These are phyloP conservation scores for Fusarium sp. DNA, from an alignment of 2,329 filamentous ascomycete species.

Conservation along the genomic window DNA sequence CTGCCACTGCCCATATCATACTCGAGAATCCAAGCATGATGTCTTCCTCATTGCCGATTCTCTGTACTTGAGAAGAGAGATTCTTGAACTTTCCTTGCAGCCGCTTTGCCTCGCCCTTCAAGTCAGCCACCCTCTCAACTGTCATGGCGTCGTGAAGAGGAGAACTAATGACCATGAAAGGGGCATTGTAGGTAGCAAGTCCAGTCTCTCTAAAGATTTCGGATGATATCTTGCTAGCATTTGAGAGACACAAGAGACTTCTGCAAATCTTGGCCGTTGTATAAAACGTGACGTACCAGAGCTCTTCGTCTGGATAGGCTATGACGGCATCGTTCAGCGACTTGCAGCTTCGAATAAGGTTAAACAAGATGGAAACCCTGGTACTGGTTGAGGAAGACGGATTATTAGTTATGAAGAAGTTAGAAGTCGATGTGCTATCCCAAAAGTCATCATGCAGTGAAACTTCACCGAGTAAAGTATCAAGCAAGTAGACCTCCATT, in stretches of 20 bases:
- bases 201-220: not conserved
- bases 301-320: not conserved
- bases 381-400: not conserved
- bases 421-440: not conserved
- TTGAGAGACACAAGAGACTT: conserved; percentile 8
- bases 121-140: not conserved
- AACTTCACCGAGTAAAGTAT: conserved; percentile 9
- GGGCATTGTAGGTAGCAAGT: not conserved
- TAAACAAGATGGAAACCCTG: not conserved
- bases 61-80: not conserved
- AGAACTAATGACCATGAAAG: not conserved
- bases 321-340: not conserved
- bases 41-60: not conserved
- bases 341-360: conserved; percentile 1
- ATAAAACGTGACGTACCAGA: conserved; percentile 17
- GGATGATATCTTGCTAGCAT: not conserved
- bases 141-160: not conserved
- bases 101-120: not conserved
- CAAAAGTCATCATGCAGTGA: conserved; percentile 15
- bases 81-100: conserved; percentile 1
- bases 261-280: conserved; percentile 13
- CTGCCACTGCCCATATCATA: conserved; percentile 13
- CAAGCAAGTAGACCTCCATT: conserved; percentile 1
- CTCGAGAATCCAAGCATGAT: not conserved
- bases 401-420: not conserved